Conservation (phyloP, 805 yeast species). For the Ogataea neopini region DNA sequence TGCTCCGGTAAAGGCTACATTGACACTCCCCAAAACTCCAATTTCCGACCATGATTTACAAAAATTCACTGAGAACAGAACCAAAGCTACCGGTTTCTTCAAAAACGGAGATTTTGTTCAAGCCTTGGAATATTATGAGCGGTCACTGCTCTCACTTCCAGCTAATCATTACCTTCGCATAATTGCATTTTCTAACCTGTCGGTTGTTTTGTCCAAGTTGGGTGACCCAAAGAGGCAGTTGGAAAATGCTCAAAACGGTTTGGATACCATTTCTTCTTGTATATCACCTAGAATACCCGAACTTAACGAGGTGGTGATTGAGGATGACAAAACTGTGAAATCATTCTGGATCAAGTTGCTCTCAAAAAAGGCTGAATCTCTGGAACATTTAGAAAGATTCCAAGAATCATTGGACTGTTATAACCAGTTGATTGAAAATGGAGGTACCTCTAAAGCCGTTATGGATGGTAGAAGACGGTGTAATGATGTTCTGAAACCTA, state of each 20-base stretch:
- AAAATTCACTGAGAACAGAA: slow-evolving; percentile 49
- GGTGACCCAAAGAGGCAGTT: slow-evolving; percentile 67
- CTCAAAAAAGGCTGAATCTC: slow-evolving; percentile 75
- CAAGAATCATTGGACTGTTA: slow-evolving; percentile 63
- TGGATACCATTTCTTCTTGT: slow-evolving; percentile 39
- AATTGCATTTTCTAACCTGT: slow-evolving; percentile 73
- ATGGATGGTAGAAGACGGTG: slow-evolving; percentile 87
- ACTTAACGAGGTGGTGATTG: slow-evolving; percentile 35
- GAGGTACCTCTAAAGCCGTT: slow-evolving; percentile 59
- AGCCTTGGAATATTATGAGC: slow-evolving; percentile 62
- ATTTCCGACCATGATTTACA: slow-evolving; percentile 23
- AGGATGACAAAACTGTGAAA: slow-evolving; percentile 54
- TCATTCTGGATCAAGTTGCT: slow-evolving; percentile 75
- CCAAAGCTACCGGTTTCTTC: slow-evolving; percentile 62
- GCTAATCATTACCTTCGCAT: slow-evolving; percentile 62
- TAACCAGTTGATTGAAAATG: slow-evolving; percentile 62
- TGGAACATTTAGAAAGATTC: slow-evolving; percentile 76
- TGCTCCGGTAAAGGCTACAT: slow-evolving; percentile 2
- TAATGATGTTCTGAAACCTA: slow-evolving; percentile 60
- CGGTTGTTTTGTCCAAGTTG: slow-evolving; percentile 61
- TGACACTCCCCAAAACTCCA: slow-evolving; percentile 12
- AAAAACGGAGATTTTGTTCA: slow-evolving; percentile 78
- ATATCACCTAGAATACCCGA: slow-evolving; percentile 27
- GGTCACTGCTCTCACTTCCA: slow-evolving; percentile 54
- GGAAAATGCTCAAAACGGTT: slow-evolving; percentile 48